phyloP scores from a whole-genome alignment of 805 yeast species.

The Pichia membranifaciens region DNA sequence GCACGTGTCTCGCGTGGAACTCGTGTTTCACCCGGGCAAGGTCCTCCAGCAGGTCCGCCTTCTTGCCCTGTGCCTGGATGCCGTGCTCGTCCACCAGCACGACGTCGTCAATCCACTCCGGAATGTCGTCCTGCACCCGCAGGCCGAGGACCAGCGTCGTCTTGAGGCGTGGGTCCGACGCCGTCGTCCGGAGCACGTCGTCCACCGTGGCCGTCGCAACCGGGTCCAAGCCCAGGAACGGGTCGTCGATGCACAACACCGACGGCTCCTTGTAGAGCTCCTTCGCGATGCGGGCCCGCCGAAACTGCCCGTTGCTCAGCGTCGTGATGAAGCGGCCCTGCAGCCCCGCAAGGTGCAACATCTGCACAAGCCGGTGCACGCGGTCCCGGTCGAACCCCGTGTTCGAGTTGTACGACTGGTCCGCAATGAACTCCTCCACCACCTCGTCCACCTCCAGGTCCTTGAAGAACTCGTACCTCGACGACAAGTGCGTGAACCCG shows the following conservation, averaged over 20 bases:
- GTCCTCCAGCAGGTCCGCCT: conserved; percentile 22
- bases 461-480: conserved; percentile 81
- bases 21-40: conserved; percentile 22
- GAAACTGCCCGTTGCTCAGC: conserved; percentile 86
- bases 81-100: conserved; percentile 58
- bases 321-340: conserved; percentile 76
- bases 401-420: conserved; percentile 43
- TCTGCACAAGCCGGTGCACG: conserved; percentile 39
- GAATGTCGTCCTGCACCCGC: conserved; percentile 68
- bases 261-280: conserved; percentile 61
- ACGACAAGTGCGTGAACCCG: conserved; percentile 68
- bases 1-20: conserved; percentile 21
- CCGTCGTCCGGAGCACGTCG: conserved; percentile 35
- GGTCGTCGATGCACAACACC: conserved; percentile 77
- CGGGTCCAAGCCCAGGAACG: conserved; percentile 88
- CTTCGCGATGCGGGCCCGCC: conserved; percentile 83
- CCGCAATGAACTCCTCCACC: conserved; percentile 54
- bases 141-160: conserved; percentile 69
- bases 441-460: conserved; percentile 73
- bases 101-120: conserved; percentile 73
- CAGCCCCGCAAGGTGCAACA: conserved; percentile 51
- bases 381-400: conserved; percentile 31
- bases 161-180: conserved; percentile 10
- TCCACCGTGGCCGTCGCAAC: conserved; percentile 57
- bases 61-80: conserved; percentile 43